Conservation (phyloP, 371 early-diverging fungal species). For the Mucor lusitanicus region DNA sequence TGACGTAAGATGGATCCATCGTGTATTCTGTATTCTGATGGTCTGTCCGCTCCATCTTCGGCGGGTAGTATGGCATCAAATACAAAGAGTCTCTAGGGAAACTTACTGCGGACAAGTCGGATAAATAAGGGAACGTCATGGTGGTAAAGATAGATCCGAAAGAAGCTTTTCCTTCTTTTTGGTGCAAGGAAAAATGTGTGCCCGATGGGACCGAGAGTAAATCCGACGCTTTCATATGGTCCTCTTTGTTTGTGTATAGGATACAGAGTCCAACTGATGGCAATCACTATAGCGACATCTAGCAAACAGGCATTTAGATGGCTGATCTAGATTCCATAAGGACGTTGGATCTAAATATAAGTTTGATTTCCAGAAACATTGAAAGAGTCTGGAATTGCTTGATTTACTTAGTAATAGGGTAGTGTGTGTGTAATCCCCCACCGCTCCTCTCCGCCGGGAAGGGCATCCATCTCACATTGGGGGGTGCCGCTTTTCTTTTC, state of each 20-base stretch:
- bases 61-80: not conserved
- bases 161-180: not conserved
- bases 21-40: not conserved
- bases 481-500: not conserved
- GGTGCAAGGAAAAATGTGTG: conserved; percentile 13
- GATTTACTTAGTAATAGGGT: not conserved
- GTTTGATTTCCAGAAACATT: not conserved
- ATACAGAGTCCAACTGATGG: not conserved
- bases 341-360: not conserved
- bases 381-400: conserved; percentile 1
- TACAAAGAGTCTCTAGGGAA: not conserved
- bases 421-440: too few species aligned
- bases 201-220: conserved; percentile 22
- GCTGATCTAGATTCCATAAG: not conserved
- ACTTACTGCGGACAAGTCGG: conserved; percentile 16
- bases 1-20: not conserved
- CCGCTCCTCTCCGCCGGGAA: not conserved
- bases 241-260: not conserved
- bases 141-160: conserved; percentile 16
- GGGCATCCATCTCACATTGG: not conserved
- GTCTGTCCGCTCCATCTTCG: not conserved
- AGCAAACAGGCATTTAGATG: not conserved
- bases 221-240: conserved; percentile 5
- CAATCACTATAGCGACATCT: not conserved
- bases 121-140: conserved; percentile 17